Evolutionary conservation across 129 eudicot genomes (phyloP).

Genomic region (Escallonia herrerae): DNA sequence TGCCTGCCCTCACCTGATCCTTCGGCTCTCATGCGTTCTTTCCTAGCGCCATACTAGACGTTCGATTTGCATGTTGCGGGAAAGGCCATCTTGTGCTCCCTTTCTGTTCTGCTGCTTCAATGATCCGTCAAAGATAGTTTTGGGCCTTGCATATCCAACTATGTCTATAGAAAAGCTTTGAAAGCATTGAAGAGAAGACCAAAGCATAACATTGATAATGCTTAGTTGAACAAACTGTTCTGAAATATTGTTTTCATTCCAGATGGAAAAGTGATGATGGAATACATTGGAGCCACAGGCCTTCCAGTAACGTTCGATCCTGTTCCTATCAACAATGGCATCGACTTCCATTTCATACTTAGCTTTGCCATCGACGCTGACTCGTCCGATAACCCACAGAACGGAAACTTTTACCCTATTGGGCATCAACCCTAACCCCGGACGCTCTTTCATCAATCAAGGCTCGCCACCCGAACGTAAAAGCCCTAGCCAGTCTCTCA

Average conservation of each 20-base stretch:
- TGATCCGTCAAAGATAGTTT: no score
- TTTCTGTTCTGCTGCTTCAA: no score
- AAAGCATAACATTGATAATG: background rate
- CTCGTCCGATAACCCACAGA: slow-evolving; percentile 40
- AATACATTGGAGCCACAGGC: slow-evolving; percentile 83
- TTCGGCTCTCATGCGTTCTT: background rate
- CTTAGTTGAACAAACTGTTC: background rate
- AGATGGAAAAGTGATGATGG: slow-evolving; percentile 80
- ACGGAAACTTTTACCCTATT: slow-evolving; percentile 62
- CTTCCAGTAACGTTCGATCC: slow-evolving; percentile 30
- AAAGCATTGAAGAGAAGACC: no score
- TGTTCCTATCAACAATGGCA: slow-evolving; percentile 44
- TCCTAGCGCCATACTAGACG: no score
- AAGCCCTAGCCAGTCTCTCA: slow-evolving; percentile 75
- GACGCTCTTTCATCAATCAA: slow-evolving; percentile 41
- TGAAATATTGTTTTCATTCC: background rate
- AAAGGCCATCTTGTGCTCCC: no score
- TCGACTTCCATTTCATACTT: slow-evolving; percentile 71
- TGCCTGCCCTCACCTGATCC: background rate
- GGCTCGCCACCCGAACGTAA: slow-evolving; percentile 48
- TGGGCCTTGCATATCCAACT: no score
- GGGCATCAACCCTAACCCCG: slow-evolving; percentile 49
- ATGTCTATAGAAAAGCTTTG: no score
- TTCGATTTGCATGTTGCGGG: no score
- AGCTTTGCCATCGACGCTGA: slow-evolving; percentile 68